Conservation (phyloP, 208 protist species). For the Leishmania amazonensis region DNA sequence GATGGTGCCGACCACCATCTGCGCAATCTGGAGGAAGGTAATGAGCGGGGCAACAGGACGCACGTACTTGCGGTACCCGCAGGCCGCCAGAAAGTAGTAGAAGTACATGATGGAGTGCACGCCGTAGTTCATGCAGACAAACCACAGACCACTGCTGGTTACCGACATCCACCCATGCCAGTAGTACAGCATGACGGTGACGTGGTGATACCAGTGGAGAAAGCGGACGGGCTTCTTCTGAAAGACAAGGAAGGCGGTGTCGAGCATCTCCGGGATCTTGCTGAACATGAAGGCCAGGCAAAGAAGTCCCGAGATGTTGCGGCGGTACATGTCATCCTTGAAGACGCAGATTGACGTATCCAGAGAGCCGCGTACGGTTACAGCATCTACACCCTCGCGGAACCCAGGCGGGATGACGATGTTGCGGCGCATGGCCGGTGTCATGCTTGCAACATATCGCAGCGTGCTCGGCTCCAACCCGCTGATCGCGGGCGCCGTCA, state of each 20-base stretch:
- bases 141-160: slow-evolving; percentile 64
- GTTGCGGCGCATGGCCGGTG: slow-evolving; percentile 33
- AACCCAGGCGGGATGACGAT: slow-evolving; percentile 30
- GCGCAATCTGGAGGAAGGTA: slow-evolving; percentile 74
- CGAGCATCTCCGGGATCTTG: slow-evolving; percentile 81
- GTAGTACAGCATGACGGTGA: slow-evolving; percentile 85
- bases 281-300: slow-evolving; percentile 66
- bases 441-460: slow-evolving; percentile 28
- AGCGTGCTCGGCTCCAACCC: slow-evolving; percentile 29
- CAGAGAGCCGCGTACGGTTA: slow-evolving; percentile 41
- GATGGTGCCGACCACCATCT: slow-evolving; percentile 89
- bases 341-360: slow-evolving; percentile 57
- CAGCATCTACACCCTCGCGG: slow-evolving; percentile 30
- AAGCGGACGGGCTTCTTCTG: slow-evolving; percentile 81
- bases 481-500: slow-evolving; percentile 39
- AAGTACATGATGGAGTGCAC: slow-evolving; percentile 95
- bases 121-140: slow-evolving; percentile 87
- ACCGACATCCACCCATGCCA: slow-evolving; percentile 64
- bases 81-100: slow-evolving; percentile 87
- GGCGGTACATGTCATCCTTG: slow-evolving; percentile 44
- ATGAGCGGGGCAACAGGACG: slow-evolving; percentile 75
- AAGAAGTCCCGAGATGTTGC: slow-evolving; percentile 44
- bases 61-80: slow-evolving; percentile 37
- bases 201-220: slow-evolving; percentile 93
- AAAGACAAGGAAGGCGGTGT: slow-evolving; percentile 74